These are phyloP conservation scores for Cylindrotheca closterium DNA, from an alignment of 108 stramenopile genomes.

Conservation along the genomic window DNA sequence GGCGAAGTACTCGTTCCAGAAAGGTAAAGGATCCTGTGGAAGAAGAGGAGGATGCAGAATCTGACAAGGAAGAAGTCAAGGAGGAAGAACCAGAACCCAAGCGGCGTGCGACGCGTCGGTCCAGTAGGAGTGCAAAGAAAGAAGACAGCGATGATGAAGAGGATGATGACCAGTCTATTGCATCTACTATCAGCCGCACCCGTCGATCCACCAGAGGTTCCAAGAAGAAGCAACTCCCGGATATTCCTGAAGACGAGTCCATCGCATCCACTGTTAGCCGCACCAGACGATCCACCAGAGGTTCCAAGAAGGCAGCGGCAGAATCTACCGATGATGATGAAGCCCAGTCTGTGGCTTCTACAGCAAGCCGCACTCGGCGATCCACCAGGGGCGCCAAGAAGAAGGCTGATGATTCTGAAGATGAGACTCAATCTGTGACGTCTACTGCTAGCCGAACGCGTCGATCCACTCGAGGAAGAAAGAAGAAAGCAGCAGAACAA, in stretches of 20 bases:
- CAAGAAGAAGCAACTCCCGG: neutral
- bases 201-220: neutral
- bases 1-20: neutral
- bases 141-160: neutral
- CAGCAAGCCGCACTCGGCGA: neutral
- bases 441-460: neutral
- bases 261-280: neutral
- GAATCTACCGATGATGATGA: neutral
- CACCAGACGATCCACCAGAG: neutral
- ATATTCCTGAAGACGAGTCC: neutral
- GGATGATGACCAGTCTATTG: neutral
- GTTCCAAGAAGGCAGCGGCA: neutral
- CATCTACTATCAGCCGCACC: neutral
- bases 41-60: too few species aligned
- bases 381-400: neutral
- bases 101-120: neutral
- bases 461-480: neutral
- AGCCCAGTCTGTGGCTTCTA: neutral
- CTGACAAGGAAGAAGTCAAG: too few species aligned
- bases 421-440: neutral
- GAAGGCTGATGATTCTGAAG: constrained; percentile 12
- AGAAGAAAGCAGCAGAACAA: neutral
- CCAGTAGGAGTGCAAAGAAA: neutral
- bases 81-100: neutral
- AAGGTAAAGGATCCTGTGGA: too few species aligned